These are phyloP conservation scores for Phytophthora melonis DNA, from an alignment of 352 stramenopile genomes.

Conservation along the genomic window DNA sequence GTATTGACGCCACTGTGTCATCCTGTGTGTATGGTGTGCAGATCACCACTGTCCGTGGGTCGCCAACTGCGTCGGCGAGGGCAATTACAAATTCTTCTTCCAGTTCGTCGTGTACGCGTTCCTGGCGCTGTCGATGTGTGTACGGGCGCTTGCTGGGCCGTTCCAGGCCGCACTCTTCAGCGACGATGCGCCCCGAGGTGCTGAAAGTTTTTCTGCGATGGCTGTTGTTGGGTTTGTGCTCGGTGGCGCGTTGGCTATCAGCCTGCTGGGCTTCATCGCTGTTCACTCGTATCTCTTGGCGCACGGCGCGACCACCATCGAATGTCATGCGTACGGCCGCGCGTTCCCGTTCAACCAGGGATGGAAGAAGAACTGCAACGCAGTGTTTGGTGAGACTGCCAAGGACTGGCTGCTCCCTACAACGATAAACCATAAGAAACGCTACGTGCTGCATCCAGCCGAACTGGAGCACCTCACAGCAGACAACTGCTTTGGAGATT, in stretches of 20 bases:
- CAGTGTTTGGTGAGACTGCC: conserved; percentile 63
- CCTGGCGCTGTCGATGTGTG: conserved; percentile 66
- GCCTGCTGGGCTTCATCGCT: conserved; percentile 74
- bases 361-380: conserved; percentile 62
- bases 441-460: conserved; percentile 47
- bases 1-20: conserved; percentile 4
- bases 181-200: conserved; percentile 20
- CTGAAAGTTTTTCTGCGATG: conserved; percentile 47
- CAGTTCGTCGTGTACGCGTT: conserved; percentile 87
- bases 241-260: conserved; percentile 70
- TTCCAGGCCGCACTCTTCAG: conserved; percentile 52
- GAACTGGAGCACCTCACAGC: conserved; percentile 62
- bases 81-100: conserved; percentile 92
- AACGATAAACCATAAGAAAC: conserved; percentile 16
- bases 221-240: conserved; percentile 81
- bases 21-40: conserved; percentile 32
- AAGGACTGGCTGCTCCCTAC: conserved; percentile 72
- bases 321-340: conserved; percentile 79
- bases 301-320: conserved; percentile 78
- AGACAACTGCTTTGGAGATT: conserved; percentile 55
- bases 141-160: conserved; percentile 59
- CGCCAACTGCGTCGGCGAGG: conserved; percentile 82
- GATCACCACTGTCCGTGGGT: conserved; percentile 99
- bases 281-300: conserved; percentile 80
- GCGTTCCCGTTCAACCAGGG: conserved; percentile 74